phyloP scores from a whole-genome alignment of 129 eudicot genomes.

The Saussurea involucrata region DNA sequence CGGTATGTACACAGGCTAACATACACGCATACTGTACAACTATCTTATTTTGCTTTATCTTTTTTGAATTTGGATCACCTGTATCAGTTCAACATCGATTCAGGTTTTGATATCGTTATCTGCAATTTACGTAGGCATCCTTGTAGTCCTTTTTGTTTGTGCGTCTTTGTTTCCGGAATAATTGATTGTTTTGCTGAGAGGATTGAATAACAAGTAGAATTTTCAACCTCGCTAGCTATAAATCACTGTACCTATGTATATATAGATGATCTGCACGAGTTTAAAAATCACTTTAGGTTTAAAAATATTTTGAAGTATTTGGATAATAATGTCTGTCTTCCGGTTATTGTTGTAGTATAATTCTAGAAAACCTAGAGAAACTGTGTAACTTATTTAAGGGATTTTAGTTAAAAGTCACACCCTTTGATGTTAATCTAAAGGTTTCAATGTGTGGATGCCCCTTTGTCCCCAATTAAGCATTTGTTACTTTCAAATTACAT shows the following conservation, averaged over 20 bases:
- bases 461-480: background rate
- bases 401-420: background rate
- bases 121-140: background rate
- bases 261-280: background rate
- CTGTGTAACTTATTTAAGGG: background rate
- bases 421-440: background rate
- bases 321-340: background rate
- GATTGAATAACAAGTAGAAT: background rate
- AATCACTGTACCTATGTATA: background rate
- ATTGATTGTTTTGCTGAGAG: background rate
- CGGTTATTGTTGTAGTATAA: background rate
- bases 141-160: background rate
- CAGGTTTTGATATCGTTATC: background rate
- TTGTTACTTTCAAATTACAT: background rate
- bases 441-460: background rate
- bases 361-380: constrained; percentile 7
- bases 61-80: background rate
- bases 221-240: background rate
- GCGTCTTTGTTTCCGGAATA: background rate
- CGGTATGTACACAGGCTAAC: constrained; percentile 36
- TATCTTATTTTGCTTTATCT: background rate
- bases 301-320: background rate
- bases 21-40: background rate
- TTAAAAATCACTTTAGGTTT: background rate
- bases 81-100: background rate